These are phyloP conservation scores for Cardamine occulta DNA, from an alignment of 345 rosid species.

Conservation along the genomic window DNA sequence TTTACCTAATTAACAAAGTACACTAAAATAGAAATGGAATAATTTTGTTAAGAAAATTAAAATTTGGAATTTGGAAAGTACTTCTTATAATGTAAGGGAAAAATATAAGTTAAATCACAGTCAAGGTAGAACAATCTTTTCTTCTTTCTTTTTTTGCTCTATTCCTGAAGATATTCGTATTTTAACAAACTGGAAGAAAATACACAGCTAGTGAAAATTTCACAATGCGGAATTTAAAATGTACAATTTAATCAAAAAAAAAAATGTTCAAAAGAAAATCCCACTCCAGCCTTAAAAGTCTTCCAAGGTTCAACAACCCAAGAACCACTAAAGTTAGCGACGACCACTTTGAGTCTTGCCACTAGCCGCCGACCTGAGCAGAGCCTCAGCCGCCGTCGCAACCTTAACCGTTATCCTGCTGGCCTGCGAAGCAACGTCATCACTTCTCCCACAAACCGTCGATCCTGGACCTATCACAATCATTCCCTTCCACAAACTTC, in stretches of 20 bases:
- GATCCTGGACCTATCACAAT: conserved; percentile 45
- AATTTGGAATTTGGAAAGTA: too few relatives aligned
- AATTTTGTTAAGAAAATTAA: too few relatives aligned
- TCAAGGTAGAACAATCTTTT: too few relatives aligned
- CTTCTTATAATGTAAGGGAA: too few relatives aligned
- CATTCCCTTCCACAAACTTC: conserved; percentile 43
- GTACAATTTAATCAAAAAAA: not conserved
- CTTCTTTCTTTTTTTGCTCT: too few relatives aligned
- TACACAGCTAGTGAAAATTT: too few relatives aligned
- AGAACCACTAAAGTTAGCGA: conserved; percentile 39
- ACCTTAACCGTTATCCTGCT: conserved; percentile 41
- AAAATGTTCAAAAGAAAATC: conserved; percentile 10
- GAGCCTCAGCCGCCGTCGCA: conserved; percentile 37
- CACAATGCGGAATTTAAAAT: not conserved
- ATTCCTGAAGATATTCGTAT: too few relatives aligned
- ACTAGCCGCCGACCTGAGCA: conserved; percentile 32
- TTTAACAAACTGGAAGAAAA: too few relatives aligned
- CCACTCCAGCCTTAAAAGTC: conserved; percentile 17
- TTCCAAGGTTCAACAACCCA: conserved; percentile 16
- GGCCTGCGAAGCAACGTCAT: conserved; percentile 51
- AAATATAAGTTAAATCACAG: too few relatives aligned
- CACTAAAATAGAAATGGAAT: too few relatives aligned
- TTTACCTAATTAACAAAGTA: too few relatives aligned
- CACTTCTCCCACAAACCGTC: conserved; percentile 57
- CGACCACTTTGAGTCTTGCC: conserved; percentile 18